Percentiles rank a stretch among this genome's conserved stretches.
These are phyloP conservation scores for Asclepias syriaca DNA, from an alignment of 257 asterid species.

Conservation along the genomic window DNA sequence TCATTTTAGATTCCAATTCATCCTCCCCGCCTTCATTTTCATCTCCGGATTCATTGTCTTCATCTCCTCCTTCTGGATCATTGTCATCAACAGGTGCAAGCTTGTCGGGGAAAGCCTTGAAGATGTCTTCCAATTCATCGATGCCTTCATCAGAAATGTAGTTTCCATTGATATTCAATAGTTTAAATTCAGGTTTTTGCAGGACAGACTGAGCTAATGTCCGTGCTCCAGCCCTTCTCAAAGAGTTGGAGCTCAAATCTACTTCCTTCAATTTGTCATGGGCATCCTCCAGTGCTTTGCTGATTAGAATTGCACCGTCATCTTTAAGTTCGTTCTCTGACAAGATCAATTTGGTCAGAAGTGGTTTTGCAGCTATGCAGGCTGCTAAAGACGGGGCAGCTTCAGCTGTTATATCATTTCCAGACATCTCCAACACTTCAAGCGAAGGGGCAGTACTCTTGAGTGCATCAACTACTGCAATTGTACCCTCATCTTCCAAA, in stretches of 20 bases:
- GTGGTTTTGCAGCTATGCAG: slow-evolving; percentile 49
- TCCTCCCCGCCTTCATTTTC: slow-evolving; percentile 55
- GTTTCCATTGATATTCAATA: slow-evolving; percentile 67
- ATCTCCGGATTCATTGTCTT: slow-evolving; percentile 57
- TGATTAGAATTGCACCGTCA: slow-evolving; percentile 69
- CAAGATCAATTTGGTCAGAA: slow-evolving; percentile 61
- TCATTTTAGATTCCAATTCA: slow-evolving; percentile 64
- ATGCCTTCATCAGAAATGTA: slow-evolving; percentile 83
- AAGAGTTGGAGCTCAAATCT: slow-evolving; percentile 63
- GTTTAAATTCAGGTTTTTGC: slow-evolving; percentile 49
- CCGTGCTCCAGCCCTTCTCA: slow-evolving; percentile 60
- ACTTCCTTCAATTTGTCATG: slow-evolving; percentile 65
- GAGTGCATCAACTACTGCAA: slow-evolving; percentile 69
- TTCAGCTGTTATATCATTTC: slow-evolving; percentile 80
- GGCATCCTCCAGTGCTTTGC: slow-evolving; percentile 51
- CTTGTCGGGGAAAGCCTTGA: slow-evolving; percentile 53
- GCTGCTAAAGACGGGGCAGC: slow-evolving; percentile 61
- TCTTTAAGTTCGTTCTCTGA: slow-evolving; percentile 87
- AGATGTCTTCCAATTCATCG: slow-evolving; percentile 64
- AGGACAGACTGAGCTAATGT: slow-evolving; percentile 58
- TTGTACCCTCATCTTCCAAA: slow-evolving; percentile 78
- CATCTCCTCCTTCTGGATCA: slow-evolving; percentile 80
- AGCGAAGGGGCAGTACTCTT: slow-evolving; percentile 62
- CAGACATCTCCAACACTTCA: slow-evolving; percentile 76
- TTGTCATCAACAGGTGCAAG: slow-evolving; percentile 88